These are phyloP conservation scores for Hordeum pubiflorum DNA, from an alignment of 202 grass and related monocot genomes.

Conservation along the genomic window DNA sequence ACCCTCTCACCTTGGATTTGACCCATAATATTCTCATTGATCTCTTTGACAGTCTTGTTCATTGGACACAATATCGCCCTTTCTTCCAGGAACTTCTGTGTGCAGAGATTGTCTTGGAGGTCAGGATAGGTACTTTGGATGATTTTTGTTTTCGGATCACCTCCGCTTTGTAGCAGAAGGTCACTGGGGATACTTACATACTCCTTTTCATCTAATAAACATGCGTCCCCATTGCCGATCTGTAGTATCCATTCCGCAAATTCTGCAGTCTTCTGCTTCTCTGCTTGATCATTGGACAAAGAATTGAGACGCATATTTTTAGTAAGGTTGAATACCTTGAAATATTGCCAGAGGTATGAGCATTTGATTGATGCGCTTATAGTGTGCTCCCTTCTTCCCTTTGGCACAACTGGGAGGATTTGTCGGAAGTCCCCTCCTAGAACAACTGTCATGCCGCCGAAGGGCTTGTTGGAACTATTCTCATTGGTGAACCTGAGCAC, in stretches of 20 bases:
- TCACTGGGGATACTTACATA: slow-evolving; percentile 14
- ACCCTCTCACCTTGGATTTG: slow-evolving; percentile 17
- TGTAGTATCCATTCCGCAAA: slow-evolving; percentile 34
- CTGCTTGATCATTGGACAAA: background rate
- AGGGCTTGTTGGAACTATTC: background rate
- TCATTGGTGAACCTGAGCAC: slow-evolving; percentile 9
- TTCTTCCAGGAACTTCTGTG: background rate
- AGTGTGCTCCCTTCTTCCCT: slow-evolving; percentile 20
- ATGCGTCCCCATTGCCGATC: slow-evolving; percentile 27
- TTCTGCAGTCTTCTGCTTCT: background rate
- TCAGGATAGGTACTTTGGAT: slow-evolving; percentile 24
- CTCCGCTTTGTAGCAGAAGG: slow-evolving; percentile 12
- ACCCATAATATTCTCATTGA: slow-evolving; percentile 28
- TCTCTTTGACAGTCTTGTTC: background rate
- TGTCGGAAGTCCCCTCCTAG: slow-evolving; percentile 5
- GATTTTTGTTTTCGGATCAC: slow-evolving; percentile 13
- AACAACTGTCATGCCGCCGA: slow-evolving; percentile 3
- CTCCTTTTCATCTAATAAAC: slow-evolving; percentile 16
- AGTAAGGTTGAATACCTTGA: slow-evolving; percentile 21
- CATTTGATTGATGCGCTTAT: slow-evolving; percentile 31
- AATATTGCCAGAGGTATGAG: slow-evolving; percentile 29
- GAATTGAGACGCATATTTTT: slow-evolving; percentile 41
- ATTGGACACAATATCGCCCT: background rate
- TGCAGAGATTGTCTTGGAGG: slow-evolving; percentile 12
- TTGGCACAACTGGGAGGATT: slow-evolving; percentile 14